These are phyloP conservation scores for Tylopilus orsonianus DNA, from an alignment of 1,284 basidiomycete species.

Conservation along the genomic window DNA sequence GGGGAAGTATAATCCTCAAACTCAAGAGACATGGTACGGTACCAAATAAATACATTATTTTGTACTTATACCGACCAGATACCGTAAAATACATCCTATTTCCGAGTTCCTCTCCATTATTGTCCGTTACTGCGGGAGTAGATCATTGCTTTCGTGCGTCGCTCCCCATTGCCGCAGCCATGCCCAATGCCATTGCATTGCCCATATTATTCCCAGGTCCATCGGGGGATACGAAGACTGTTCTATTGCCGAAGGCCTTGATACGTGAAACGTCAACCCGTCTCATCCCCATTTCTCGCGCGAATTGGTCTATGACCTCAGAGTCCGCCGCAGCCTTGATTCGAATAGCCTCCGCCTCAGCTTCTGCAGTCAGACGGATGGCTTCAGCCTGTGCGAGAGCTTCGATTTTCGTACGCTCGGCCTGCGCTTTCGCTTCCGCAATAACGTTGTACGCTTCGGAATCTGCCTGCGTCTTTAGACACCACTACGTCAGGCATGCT, in stretches of 20 bases:
- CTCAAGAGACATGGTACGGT: no score
- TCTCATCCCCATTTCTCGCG: conserved; percentile 71
- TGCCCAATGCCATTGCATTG: conserved; percentile 57
- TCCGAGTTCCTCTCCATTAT: background rate
- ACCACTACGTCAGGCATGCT: conserved; percentile 10
- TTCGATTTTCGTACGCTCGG: conserved; percentile 66
- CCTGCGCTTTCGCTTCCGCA: conserved; percentile 72
- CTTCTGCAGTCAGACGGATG: conserved; percentile 66
- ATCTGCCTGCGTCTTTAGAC: conserved; percentile 60
- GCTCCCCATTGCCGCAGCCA: conserved; percentile 64
- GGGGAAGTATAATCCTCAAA: no score
- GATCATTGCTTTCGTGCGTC: conserved; percentile 27
- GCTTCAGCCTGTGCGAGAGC: conserved; percentile 74
- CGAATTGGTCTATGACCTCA: conserved; percentile 61
- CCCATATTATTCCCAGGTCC: conserved; percentile 56
- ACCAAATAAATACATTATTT: background rate
- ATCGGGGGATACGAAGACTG: conserved; percentile 70
- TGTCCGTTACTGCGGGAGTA: background rate
- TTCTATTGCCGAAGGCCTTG: conserved; percentile 63
- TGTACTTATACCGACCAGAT: no score
- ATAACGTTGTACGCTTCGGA: conserved; percentile 71
- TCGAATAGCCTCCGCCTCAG: conserved; percentile 68
- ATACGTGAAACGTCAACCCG: conserved; percentile 65
- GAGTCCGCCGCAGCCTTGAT: conserved; percentile 64
- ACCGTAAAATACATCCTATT: background rate